phyloP scores from a whole-genome alignment of 208 protist species.

The Strigomonas culicis region DNA sequence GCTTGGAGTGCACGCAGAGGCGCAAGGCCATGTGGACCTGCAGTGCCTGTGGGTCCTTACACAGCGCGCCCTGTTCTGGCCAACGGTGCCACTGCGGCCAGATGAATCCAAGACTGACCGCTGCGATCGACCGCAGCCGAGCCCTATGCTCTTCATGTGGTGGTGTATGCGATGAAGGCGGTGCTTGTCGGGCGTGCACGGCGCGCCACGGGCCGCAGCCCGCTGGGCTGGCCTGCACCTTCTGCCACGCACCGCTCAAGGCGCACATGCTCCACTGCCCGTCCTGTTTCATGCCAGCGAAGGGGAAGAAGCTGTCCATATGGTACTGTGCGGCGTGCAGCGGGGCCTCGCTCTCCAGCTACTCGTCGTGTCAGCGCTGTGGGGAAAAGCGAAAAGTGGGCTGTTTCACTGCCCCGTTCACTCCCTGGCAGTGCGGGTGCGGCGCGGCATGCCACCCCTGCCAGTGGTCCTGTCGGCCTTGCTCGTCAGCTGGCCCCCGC shows the following conservation, averaged over 20 bases:
- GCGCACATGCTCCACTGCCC: conserved; percentile 54
- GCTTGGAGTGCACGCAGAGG: conserved; percentile 49
- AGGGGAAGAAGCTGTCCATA: conserved; percentile 31
- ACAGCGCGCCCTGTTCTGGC: conserved; percentile 2
- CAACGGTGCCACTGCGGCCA: conserved; percentile 25
- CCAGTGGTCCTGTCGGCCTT: conserved; percentile 33
- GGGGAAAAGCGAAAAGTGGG: conserved; percentile 20
- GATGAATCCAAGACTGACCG: conserved; percentile 16
- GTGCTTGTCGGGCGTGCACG: neutral
- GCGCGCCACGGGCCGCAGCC: conserved; percentile 10
- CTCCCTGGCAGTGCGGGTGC: conserved; percentile 71
- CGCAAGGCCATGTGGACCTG: conserved; percentile 57
- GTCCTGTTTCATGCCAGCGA: conserved; percentile 36
- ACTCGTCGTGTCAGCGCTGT: conserved; percentile 62
- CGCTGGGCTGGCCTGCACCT: conserved; percentile 12
- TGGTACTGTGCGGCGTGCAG: conserved; percentile 67
- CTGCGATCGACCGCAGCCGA: no score
- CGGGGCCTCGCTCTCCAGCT: conserved; percentile 60
- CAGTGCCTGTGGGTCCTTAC: conserved; percentile 20
- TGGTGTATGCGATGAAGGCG: no score
- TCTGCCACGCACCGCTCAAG: conserved; percentile 32
- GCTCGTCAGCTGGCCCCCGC: conserved; percentile 15
- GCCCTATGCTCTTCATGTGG: no score
- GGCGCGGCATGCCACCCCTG: conserved; percentile 54
- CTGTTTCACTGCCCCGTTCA: conserved; percentile 37